Conservation (phyloP, 208 protist genomes). For the Leishmania turanica region DNA sequence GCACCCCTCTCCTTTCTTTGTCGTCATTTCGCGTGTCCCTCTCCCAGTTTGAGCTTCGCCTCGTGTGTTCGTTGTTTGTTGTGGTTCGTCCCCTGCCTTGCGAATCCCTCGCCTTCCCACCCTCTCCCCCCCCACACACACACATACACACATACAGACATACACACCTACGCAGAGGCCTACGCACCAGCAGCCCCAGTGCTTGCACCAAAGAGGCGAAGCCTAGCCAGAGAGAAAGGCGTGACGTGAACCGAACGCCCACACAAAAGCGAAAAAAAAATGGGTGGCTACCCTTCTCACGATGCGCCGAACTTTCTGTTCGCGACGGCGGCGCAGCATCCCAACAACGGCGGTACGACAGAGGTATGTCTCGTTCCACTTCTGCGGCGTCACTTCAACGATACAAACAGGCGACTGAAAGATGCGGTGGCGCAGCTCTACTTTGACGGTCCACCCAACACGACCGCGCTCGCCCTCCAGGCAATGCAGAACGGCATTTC, state of each 20-base stretch:
- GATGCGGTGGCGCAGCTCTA: slow-evolving; percentile 52
- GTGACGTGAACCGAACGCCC: not conserved
- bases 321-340: slow-evolving; percentile 70
- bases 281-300: slow-evolving; percentile 89
- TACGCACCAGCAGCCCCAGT: not conserved
- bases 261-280: slow-evolving; percentile 17
- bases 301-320: slow-evolving; percentile 81
- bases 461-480: slow-evolving; percentile 30
- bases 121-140: not conserved
- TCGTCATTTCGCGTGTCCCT: not conserved
- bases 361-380: slow-evolving; percentile 85
- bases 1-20: not conserved
- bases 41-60: not conserved
- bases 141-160: not conserved
- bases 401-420: slow-evolving; percentile 69
- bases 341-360: slow-evolving; percentile 39
- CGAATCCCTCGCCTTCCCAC: not conserved
- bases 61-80: slow-evolving; percentile 10
- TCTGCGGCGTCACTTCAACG: slow-evolving; percentile 86
- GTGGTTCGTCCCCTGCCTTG: not conserved
- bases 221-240: not conserved
- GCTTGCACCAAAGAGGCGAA: not conserved
- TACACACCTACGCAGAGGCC: not conserved
- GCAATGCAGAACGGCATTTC: slow-evolving; percentile 26
- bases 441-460: slow-evolving; percentile 48